A percentile compares a stretch with the other conserved stretches of the same genome.
Evolutionary conservation across 306 rosid species (phyloP).

Genomic region (Luffa aegyptiaca): DNA sequence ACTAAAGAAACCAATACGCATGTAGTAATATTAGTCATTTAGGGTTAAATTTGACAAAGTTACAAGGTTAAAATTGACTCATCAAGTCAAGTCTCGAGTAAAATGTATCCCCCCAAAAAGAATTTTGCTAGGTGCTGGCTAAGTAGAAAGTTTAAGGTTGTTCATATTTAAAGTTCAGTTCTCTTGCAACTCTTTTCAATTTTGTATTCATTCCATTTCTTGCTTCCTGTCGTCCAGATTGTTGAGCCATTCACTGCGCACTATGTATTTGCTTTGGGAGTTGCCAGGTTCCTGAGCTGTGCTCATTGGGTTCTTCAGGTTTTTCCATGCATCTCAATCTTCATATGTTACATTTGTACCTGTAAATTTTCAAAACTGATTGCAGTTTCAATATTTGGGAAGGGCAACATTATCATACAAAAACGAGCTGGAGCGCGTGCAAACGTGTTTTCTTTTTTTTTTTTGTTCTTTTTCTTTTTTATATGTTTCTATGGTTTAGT

Average conservation of each 20-base stretch:
- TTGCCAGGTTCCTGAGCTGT: conserved; percentile 73
- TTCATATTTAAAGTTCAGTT: neutral
- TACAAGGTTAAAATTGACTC: neutral
- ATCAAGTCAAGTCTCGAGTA: neutral
- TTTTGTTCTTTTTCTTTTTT: neutral
- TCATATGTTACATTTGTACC: neutral
- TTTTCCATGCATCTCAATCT: conserved; percentile 3
- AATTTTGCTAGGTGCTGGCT: neutral
- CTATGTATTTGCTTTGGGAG: conserved; percentile 73
- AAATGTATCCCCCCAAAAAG: neutral
- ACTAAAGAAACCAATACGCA: neutral
- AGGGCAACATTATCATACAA: neutral
- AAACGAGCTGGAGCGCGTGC: neutral
- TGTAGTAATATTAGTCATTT: neutral
- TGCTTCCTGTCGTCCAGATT: conserved; percentile 25
- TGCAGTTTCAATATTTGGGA: neutral
- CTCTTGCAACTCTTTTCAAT: neutral
- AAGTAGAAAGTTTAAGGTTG: neutral
- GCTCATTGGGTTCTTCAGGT: conserved; percentile 87
- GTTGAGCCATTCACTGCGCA: conserved; percentile 76
- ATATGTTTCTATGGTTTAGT: neutral
- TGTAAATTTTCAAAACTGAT: neutral
- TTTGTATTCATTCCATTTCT: neutral
- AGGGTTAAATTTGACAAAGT: neutral
- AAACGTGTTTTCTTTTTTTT: neutral